phyloP scores from a whole-genome alignment of 805 yeast species.

The Monosporozyma unispora region DNA sequence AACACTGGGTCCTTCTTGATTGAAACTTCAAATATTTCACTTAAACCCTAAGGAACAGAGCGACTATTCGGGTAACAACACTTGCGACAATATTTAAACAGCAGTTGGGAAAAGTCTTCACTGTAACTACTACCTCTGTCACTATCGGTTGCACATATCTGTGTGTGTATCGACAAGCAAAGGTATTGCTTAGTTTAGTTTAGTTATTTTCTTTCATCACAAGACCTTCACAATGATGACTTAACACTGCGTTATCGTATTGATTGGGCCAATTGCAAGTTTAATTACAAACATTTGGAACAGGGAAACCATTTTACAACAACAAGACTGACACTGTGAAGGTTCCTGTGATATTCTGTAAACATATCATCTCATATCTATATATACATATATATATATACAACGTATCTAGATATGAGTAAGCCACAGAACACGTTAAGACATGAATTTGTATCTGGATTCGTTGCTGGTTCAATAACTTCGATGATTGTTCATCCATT shows the following conservation, averaged over 20 bases:
- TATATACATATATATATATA: background rate
- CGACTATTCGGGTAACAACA: background rate
- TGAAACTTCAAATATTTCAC: no score
- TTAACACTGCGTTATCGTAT: constrained; percentile 32
- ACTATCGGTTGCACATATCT: no score
- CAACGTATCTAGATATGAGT: background rate
- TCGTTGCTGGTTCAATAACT: constrained; percentile 72
- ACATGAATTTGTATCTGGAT: constrained; percentile 56
- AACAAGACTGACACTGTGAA: background rate
- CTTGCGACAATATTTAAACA: background rate
- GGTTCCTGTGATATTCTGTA: no score
- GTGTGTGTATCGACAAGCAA: background rate
- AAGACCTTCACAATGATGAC: constrained; percentile 10
- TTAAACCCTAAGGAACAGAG: no score
- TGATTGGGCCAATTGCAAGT: constrained; percentile 12
- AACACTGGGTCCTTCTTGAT: background rate
- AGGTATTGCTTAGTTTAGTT: background rate
- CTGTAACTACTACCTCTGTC: no score
- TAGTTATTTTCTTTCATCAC: background rate
- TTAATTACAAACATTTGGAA: constrained; percentile 6
- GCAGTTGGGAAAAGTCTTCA: no score
- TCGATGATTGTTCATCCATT: constrained; percentile 82
- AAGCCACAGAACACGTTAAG: constrained; percentile 19
- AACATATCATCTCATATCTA: no score
- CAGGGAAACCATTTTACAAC: constrained; percentile 1